Evolutionary conservation across 1,284 basidiomycete species (phyloP), one percentile per base, ranked within the genome.

Genomic region (Abortiporus biennis): DNA sequence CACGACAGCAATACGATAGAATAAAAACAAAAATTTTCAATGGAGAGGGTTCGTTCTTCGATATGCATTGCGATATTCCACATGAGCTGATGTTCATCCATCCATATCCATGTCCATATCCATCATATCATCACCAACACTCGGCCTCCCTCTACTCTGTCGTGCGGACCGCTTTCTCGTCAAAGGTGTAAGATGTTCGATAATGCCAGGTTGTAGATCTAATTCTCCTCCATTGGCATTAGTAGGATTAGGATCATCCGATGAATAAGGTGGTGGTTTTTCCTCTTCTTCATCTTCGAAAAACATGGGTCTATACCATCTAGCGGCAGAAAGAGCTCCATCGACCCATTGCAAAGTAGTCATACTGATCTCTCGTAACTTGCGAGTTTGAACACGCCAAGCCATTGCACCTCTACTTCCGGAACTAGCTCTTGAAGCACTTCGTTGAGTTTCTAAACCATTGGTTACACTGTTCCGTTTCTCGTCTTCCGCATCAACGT

Each of bases 261-360:
- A 36, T 23, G 53, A 47, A 47, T 58, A 56, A 16, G 55, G 52
- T 6, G 53, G 42, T 42, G 48, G 48, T 36, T 54, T 57, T n/a
- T 60, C 58, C 11, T 66, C 63, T 13, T 67, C 62, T 17, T 69
- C 67, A 6, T 57, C 55, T 30, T 64, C 56, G n/a, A 58, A 52
- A 29, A 66, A 62, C 8, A 50, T 43, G 8, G 57, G 58, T 43
- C 62, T 55, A 13, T 63, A 62, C 62, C 63, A 66, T 31, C 72
- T 62, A 40, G 61, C 59, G 23, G 74, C 69, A 27, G 78, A 72
- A 33, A 68, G 62, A 36, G 69, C 64, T 8, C 85, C 80, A 55
- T 88, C 86, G 36, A 89, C 71, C 68, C 76, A 80, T 46, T 76
- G 74, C 48, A 89, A 58, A 19, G 75, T 71, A 31, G 73, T 71